These are phyloP conservation scores for Acrocalymma vagum DNA, from an alignment of 2,329 filamentous ascomycete species.

Conservation along the genomic window DNA sequence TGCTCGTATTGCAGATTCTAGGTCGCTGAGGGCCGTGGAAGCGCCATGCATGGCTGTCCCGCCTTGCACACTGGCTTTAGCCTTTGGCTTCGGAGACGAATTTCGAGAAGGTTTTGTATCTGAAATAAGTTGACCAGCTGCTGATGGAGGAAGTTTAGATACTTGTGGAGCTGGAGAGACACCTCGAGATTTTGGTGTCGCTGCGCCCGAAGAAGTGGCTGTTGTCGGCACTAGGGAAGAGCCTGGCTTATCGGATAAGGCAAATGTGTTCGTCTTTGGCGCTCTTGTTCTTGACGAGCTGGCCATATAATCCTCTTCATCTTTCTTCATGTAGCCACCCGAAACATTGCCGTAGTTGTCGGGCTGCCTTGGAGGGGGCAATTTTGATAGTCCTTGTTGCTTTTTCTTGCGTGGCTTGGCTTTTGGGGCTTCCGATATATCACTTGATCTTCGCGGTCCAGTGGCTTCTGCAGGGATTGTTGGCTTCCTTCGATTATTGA, in stretches of 20 bases:
- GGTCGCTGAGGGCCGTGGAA: constrained; percentile 73
- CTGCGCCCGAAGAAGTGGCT: constrained; percentile 31
- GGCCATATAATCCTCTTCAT: constrained; percentile 77
- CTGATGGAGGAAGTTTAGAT: constrained; percentile 69
- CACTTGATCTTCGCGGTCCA: constrained; percentile 25
- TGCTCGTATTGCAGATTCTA: constrained; percentile 81
- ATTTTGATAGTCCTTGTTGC: constrained; percentile 45
- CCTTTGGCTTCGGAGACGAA: constrained; percentile 61
- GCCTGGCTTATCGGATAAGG: constrained; percentile 61
- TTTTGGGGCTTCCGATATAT: constrained; percentile 40
- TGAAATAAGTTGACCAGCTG: constrained; percentile 81
- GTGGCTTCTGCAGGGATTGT: constrained; percentile 31
- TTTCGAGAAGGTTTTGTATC: constrained; percentile 69
- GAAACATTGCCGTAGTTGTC: constrained; percentile 70
- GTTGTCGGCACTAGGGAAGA: constrained; percentile 45
- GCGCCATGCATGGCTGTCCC: constrained; percentile 84
- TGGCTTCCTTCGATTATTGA: constrained; percentile 71
- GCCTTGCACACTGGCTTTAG: constrained; percentile 77
- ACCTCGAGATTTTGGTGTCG: constrained; percentile 45
- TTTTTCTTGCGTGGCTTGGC: constrained; percentile 52
- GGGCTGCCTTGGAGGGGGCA: constrained; percentile 53
- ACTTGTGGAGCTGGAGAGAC: constrained; percentile 55
- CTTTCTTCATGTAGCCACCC: constrained; percentile 80
- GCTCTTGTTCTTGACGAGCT: constrained; percentile 46
- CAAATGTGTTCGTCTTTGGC: constrained; percentile 54